These are phyloP conservation scores for Lecanicillium sp. DNA, from an alignment of 2,329 filamentous ascomycete genomes.

Conservation along the genomic window DNA sequence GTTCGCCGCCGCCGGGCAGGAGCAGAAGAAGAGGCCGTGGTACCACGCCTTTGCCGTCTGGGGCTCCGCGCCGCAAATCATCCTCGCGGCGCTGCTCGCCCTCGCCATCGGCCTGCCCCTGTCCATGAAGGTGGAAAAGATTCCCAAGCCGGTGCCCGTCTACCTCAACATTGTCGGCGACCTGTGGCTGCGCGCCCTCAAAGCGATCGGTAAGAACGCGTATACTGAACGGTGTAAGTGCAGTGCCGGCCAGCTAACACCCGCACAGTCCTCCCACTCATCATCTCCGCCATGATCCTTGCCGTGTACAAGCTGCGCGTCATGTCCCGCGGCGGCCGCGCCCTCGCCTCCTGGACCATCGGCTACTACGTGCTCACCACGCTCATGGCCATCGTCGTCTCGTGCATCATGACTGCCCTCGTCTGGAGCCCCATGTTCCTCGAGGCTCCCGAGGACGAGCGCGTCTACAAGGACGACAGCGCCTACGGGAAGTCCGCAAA, in stretches of 20 bases:
- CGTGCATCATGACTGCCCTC: conserved; percentile 38
- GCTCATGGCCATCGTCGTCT: conserved; percentile 41
- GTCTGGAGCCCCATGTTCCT: conserved; percentile 43
- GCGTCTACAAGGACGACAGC: conserved; percentile 20
- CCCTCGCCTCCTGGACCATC: conserved; percentile 43
- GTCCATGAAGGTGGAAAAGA: conserved; percentile 33
- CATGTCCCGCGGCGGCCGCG: conserved; percentile 37
- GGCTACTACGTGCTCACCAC: conserved; percentile 46
- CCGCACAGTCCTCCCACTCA: conserved; percentile 41
- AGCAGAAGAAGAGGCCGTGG: conserved; percentile 25
- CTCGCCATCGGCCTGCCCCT: conserved; percentile 44
- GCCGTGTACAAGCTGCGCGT: conserved; percentile 42
- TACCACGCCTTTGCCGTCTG: conserved; percentile 34
- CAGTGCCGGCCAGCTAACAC: neutral
- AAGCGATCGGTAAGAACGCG: conserved; percentile 36
- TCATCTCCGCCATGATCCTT: conserved; percentile 46
- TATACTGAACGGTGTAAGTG: neutral
- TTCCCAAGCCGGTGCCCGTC: conserved; percentile 36
- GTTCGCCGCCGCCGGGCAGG: conserved; percentile 15
- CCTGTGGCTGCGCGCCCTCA: conserved; percentile 44
- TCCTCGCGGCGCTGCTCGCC: conserved; percentile 41
- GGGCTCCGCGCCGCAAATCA: conserved; percentile 44
- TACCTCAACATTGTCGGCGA: conserved; percentile 43
- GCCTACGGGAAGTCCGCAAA: conserved; percentile 27
- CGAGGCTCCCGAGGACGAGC: conserved; percentile 26